Evolutionary conservation across 2,329 filamentous ascomycete genomes (phyloP).

Genomic region (Colletotrichum sublineola): DNA sequence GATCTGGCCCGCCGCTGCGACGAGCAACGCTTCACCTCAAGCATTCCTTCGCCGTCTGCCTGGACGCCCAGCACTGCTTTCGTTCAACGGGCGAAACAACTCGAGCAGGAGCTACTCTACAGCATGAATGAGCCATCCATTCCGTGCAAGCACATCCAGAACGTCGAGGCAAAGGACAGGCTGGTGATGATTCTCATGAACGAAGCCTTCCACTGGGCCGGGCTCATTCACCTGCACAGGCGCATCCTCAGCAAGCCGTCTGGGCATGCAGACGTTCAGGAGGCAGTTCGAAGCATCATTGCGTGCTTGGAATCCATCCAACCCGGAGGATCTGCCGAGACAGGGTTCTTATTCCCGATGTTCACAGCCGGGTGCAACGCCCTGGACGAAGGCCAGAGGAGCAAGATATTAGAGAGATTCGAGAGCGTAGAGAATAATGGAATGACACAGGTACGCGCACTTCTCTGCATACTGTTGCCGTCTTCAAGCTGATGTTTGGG

Average conservation of each 20-base stretch:
- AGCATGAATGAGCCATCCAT: conserved; percentile 61
- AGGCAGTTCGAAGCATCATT: conserved; percentile 73
- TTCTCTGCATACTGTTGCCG: neutral
- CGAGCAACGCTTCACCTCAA: conserved; percentile 69
- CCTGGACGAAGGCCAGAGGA: conserved; percentile 65
- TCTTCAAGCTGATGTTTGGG: neutral
- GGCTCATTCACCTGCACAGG: conserved; percentile 80
- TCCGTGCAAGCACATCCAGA: conserved; percentile 58
- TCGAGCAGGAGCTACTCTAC: conserved; percentile 73
- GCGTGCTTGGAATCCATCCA: conserved; percentile 72
- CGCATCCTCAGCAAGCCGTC: conserved; percentile 75
- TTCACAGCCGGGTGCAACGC: conserved; percentile 87
- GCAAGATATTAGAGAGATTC: conserved; percentile 75
- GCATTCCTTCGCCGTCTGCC: conserved; percentile 52
- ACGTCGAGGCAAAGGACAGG: conserved; percentile 67
- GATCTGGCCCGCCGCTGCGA: conserved; percentile 79
- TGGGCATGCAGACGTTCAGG: conserved; percentile 71
- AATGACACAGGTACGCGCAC: conserved; percentile 75
- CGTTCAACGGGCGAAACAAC: conserved; percentile 67
- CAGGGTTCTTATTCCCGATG: conserved; percentile 82
- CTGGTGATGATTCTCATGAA: conserved; percentile 79
- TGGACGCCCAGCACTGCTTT: conserved; percentile 72
- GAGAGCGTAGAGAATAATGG: conserved; percentile 78
- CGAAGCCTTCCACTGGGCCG: conserved; percentile 84
- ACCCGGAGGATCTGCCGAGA: conserved; percentile 78